phyloP scores from a whole-genome alignment of 306 rosid species.

The Delonix regia region DNA sequence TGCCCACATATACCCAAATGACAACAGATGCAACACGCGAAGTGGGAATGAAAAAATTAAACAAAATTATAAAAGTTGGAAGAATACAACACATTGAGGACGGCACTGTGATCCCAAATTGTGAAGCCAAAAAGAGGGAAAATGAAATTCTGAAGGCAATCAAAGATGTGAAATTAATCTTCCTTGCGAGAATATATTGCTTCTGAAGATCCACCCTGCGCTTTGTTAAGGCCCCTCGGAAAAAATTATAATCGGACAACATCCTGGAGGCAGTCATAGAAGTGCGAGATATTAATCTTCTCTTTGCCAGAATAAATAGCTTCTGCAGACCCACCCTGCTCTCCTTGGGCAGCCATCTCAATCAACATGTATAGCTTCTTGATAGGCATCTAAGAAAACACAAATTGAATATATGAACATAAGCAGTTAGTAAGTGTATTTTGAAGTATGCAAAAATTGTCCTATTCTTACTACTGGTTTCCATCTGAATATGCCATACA shows the following conservation, averaged over 20 bases:
- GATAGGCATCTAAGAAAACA: slow-evolving; percentile 72
- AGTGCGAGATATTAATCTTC: slow-evolving; percentile 76
- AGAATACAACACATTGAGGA: slow-evolving; percentile 25
- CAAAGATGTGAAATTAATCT: slow-evolving; percentile 66
- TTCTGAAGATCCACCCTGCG: slow-evolving; percentile 72
- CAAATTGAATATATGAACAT: slow-evolving; percentile 24
- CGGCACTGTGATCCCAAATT: not conserved
- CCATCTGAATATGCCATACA: not conserved
- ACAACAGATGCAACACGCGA: not conserved
- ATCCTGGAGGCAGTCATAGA: slow-evolving; percentile 80
- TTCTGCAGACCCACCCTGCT: slow-evolving; percentile 80
- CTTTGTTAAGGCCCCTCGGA: slow-evolving; percentile 71
- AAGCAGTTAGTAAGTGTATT: slow-evolving; percentile 14
- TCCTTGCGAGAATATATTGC: slow-evolving; percentile 75
- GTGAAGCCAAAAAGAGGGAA: slow-evolving; percentile 48
- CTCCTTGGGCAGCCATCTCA: slow-evolving; percentile 99
- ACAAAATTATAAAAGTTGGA: slow-evolving; percentile 19
- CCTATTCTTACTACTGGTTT: not conserved
- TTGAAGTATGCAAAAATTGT: slow-evolving; percentile 8
- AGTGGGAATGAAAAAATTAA: slow-evolving; percentile 4
- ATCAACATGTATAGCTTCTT: slow-evolving; percentile 87
- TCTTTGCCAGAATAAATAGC: slow-evolving; percentile 82
- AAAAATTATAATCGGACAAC: slow-evolving; percentile 53
- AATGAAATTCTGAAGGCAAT: slow-evolving; percentile 57
- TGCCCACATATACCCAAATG: slow-evolving; percentile 22